Base-by-base conservation (phyloP, 768 basidiomycete species). In the Leccinum longicurvipes region DNA sequence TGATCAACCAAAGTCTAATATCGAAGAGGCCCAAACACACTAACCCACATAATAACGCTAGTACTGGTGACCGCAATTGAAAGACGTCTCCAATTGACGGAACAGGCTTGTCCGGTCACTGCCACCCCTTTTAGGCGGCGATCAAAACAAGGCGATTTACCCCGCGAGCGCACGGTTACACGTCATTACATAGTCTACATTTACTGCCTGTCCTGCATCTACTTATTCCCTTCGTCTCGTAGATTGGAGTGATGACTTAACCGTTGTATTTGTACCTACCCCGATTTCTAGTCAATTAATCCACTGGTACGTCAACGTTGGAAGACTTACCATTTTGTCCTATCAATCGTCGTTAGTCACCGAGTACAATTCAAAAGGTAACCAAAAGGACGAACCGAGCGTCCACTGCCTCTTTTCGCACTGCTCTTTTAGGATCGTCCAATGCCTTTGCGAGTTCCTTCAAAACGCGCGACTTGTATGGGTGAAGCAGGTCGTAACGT, bases 341-440 rank as follows among this genome's bases (percentile, higher is more conserved):
- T 70, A 46, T 48, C 36, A n/a, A 48, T 27, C 10, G 17, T 50
- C 24, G n/a, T 68, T 25, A 62, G 42, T 10, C 28, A 45, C 24
- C 46, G 34, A 9, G 17, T 8, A 12, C 5, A 39, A 7, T 9
- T 4, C 3, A 39, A 8, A 11, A 5, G 3, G 11, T 29, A 27
- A 51, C 15, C 17, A 28, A 50, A 51, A 31, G 14, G 42, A 52
- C 73, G 27, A 61, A 79, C 80, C 87, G 65, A 31, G 93, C 87
- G 61, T 93, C 86, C 3, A 98, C 97, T 1, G 94, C 96, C 64
- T 90, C 91, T 63, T 83, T 86, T 51, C 97, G 79, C 8, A 99
- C 94, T 2, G 73, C 73, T 56, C 89, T 77, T 67, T 87, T 89
- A n/a, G 91, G 91, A 73, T 98, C 97, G 67, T 98, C 97, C 47